Evolutionary conservation across 2,329 filamentous ascomycete species (phyloP), one percentile per base, ranked within the genome.

Genomic region (Orbilia quercus): DNA sequence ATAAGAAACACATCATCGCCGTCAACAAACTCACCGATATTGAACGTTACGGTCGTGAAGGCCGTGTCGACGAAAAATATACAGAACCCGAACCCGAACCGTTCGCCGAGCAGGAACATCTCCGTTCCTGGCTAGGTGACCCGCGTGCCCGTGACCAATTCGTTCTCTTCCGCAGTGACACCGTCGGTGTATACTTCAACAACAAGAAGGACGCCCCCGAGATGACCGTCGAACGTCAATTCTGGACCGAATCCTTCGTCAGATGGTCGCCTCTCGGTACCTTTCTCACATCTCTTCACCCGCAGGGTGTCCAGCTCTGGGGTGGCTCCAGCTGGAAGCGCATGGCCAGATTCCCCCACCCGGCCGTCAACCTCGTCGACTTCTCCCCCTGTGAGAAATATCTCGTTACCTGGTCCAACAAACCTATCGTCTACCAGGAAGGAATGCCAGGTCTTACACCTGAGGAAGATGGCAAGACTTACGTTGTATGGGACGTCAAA

Each of bases 1-100:
- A 99, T 84, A 98, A 96, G 87, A 97, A 90, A 84, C 93, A 99
- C 85, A 96, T 88, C 58, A 88, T 99, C 78, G 87, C 90, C 76
- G 93, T 99, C 78, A 99, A 99, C 88, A 99, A 99, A 84, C 86
- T 99, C 79, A 97, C 93, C 79, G 95, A 99, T 80, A 93, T 99
- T 79, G 95, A 99, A 81, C 90, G 95, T 77, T 99, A 91, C 81
- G 95, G 95, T 75, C 88, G 92, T 75, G 95, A 98, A 84, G 95
- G 95, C 77, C 89, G 92, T 77, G 87, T 99, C 78, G 91, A 96
- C 77, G 95, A 99, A 79, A 89, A 93, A 77, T 99, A 97, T 83
- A 86, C 87, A 71, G 84, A 90, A 54, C 95, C 95, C 59, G 83
- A 89, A 77, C 90, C 96, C 76, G 89, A 94, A 77, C 87, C 90